Percentiles rank a stretch among this genome's conserved stretches.
Evolutionary conservation across 805 yeast genomes (phyloP).

Genomic region (Candida caryicola): DNA sequence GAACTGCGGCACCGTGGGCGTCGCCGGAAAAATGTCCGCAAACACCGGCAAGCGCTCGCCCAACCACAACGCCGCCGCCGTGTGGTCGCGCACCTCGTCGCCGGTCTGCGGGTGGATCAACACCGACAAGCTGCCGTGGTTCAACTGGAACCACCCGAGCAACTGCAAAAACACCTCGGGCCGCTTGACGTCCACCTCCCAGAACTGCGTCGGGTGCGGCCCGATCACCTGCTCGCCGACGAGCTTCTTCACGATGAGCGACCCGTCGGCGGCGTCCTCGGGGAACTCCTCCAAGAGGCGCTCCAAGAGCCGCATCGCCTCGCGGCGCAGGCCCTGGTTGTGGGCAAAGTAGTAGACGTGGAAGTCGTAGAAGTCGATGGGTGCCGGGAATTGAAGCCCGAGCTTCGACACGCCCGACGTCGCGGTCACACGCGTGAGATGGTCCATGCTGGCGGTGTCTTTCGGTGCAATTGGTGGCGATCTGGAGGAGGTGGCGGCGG

Average conservation of each 20-base stretch:
- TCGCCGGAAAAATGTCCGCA: constrained; percentile 11
- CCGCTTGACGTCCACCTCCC: constrained; percentile 33
- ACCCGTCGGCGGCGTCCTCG: constrained; percentile 22
- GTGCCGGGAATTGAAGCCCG: constrained; percentile 20
- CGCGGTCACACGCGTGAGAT: constrained; percentile 21
- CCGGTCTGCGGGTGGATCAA: constrained; percentile 36
- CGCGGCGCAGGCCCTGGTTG: constrained; percentile 14
- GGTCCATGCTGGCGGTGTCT: too few species aligned
- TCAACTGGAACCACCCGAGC: constrained; percentile 29
- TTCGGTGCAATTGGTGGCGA: too few species aligned
- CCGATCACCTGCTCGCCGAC: constrained; percentile 27
- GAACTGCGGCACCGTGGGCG: constrained; percentile 22
- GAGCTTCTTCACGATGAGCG: constrained; percentile 27
- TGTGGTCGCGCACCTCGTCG: constrained; percentile 25
- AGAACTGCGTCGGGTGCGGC: constrained; percentile 31
- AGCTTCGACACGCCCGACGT: constrained; percentile 17
- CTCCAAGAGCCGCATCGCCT: constrained; percentile 19
- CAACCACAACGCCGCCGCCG: constrained; percentile 29
- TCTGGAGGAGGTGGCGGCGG: too few species aligned
- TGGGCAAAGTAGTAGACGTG: constrained; percentile 30
- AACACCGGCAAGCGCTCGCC: constrained; percentile 23
- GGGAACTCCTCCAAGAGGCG: constrained; percentile 23
- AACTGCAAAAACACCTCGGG: constrained; percentile 28
- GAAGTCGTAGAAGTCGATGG: constrained; percentile 31
- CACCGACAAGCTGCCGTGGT: constrained; percentile 30